phyloP scores from a whole-genome alignment of 2,329 filamentous ascomycete species.

The Colletotrichum cuscutae region DNA sequence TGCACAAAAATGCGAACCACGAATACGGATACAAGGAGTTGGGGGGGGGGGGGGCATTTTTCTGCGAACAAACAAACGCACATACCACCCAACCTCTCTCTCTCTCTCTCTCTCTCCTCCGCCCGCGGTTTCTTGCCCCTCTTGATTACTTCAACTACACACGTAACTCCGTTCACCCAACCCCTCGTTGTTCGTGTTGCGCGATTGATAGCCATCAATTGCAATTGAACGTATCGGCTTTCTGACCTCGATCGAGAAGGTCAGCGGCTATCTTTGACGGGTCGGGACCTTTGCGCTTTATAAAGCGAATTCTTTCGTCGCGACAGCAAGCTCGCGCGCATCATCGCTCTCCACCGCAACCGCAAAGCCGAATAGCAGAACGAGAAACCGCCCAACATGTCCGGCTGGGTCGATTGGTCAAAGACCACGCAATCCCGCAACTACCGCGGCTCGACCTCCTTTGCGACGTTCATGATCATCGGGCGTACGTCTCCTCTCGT shows the following conservation, averaged over 20 bases:
- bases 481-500: constrained; percentile 74
- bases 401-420: constrained; percentile 57
- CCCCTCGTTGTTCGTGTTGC: background rate
- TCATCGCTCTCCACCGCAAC: background rate
- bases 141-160: background rate
- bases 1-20: background rate
- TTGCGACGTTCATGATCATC: constrained; percentile 97
- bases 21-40: no score
- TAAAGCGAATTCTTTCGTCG: background rate
- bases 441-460: constrained; percentile 74
- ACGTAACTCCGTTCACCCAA: background rate
- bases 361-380: background rate
- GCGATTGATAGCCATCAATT: background rate
- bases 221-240: background rate
- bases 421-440: constrained; percentile 68
- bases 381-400: constrained; percentile 15
- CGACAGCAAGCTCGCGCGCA: background rate
- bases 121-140: background rate
- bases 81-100: background rate
- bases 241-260: background rate
- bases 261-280: background rate
- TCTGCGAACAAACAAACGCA: background rate
- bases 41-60: background rate
- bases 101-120: background rate
- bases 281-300: background rate